Evolutionary conservation across 192 early-diverging fungal species (phyloP).

Genomic region (Anaeromyces robustus): DNA sequence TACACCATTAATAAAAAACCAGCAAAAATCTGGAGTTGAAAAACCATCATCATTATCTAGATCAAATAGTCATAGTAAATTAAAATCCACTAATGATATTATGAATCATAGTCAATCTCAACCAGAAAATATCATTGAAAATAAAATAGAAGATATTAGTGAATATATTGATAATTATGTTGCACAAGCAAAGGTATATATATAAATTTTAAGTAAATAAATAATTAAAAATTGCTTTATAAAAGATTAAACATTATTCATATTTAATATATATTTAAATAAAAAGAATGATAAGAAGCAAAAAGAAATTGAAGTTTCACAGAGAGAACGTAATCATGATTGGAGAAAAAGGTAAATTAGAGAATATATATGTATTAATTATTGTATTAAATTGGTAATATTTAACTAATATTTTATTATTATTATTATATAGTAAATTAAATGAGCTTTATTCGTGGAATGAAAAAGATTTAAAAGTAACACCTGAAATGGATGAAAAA

Average conservation of each 20-base stretch:
- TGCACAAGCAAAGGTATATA: neutral
- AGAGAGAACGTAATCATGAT: neutral
- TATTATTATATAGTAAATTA: neutral
- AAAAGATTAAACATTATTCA: too few relatives aligned
- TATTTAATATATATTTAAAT: too few relatives aligned
- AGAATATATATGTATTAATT: too few relatives aligned
- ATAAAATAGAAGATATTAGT: neutral
- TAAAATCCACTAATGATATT: neutral
- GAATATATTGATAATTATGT: neutral
- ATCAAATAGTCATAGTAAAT: neutral
- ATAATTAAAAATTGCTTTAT: too few relatives aligned
- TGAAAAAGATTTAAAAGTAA: neutral
- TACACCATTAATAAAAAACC: neutral
- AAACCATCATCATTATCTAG: neutral
- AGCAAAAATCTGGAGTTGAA: neutral
- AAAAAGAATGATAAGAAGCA: neutral
- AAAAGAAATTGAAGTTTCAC: neutral
- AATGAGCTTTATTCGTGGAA: neutral
- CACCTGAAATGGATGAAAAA: neutral
- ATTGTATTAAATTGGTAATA: too few relatives aligned
- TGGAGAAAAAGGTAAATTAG: neutral
- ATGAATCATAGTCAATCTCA: neutral
- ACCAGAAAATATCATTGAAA: neutral
- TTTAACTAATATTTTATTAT: too few relatives aligned
- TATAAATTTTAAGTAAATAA: neutral